Conservation (phyloP, 768 basidiomycete genomes). For the Holtermannia corniformis region DNA sequence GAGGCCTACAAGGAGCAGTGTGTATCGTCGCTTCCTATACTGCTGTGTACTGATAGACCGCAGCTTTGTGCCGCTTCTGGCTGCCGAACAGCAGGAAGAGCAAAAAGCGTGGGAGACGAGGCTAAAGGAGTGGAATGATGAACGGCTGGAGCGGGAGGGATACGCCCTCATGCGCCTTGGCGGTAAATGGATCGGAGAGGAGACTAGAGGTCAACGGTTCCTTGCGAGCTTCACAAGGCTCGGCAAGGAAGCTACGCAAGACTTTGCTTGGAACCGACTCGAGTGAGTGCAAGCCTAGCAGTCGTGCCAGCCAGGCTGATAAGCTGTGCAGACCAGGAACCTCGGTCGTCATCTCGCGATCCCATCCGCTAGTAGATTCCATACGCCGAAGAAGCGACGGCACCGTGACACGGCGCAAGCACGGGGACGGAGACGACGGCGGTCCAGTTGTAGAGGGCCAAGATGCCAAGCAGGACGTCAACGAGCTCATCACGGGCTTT, state of each 20-base stretch:
- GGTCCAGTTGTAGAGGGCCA: conserved; percentile 45
- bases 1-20: conserved; percentile 53
- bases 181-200: conserved; percentile 34
- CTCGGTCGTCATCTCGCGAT: conserved; percentile 54
- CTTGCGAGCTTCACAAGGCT: conserved; percentile 49
- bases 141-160: conserved; percentile 57
- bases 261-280: conserved; percentile 59
- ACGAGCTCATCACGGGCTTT: conserved; percentile 12
- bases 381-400: conserved; percentile 52
- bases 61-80: conserved; percentile 49
- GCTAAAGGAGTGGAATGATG: conserved; percentile 57
- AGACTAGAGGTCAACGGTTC: not conserved
- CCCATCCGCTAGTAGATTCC: conserved; percentile 50
- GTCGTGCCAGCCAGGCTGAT: not conserved
- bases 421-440: too few species aligned
- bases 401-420: conserved; percentile 44
- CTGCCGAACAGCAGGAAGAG: conserved; percentile 57
- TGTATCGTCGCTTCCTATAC: conserved; percentile 15
- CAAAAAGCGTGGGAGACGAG: conserved; percentile 55
- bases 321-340: conserved; percentile 54
- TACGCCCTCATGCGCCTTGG: conserved; percentile 59
- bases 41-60: too few species aligned
- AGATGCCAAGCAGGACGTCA: conserved; percentile 24
- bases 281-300: conserved; percentile 47
- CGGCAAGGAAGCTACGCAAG: conserved; percentile 50